Evolutionary conservation across 257 asterid genomes (phyloP), one percentile per base, ranked within the genome.

Genomic region (Lavandula angustifolia): DNA sequence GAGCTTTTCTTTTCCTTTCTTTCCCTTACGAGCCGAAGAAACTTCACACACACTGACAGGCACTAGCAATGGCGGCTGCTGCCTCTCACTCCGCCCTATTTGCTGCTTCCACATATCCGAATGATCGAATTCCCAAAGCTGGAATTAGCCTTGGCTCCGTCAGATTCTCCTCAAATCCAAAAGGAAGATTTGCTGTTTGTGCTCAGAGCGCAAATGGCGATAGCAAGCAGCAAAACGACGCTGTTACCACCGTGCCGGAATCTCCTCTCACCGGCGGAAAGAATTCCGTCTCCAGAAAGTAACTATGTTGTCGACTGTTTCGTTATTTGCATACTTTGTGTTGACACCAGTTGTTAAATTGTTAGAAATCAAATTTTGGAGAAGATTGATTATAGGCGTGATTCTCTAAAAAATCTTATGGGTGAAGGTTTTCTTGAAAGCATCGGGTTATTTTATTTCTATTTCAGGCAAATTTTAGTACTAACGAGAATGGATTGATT

Each of bases 11-110:
- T 35, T 38, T 54, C 5, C 3, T 16, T 29, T 31, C 10, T 2
- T 18, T 6, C 48, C 34, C 31, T 48, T 1, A 16, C 22, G 12
- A 40, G 43, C 57, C 27, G 2, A 22, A 22, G 41, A 33, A 59
- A n/a, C n/a, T 44, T 49, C 65, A 6, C 66, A 35, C 65, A 32
- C 71, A 41, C 67, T 1, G 37, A 59, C 51, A 53, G 64, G 3
- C 64, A 54, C 56, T 54, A 62, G 32, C 33, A 54, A 83, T 83
- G 89, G 89, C 89, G 76, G 82, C 84, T 29, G 71, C 75, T 35
- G 75, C 78, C 61, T 7, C 70, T 27, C 64, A 67, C 60, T 43
- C 62, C 55, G 32, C 78, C 9, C 79, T 42, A 14, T 67, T 41
- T 53, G 76, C 64, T 63, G 32, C 63, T 18, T 54, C 70, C 33